A percentile compares a stretch with the other conserved stretches of the same genome.
Evolutionary conservation across 257 asterid species (phyloP).

Genomic region (Thymus mandschuricus): DNA sequence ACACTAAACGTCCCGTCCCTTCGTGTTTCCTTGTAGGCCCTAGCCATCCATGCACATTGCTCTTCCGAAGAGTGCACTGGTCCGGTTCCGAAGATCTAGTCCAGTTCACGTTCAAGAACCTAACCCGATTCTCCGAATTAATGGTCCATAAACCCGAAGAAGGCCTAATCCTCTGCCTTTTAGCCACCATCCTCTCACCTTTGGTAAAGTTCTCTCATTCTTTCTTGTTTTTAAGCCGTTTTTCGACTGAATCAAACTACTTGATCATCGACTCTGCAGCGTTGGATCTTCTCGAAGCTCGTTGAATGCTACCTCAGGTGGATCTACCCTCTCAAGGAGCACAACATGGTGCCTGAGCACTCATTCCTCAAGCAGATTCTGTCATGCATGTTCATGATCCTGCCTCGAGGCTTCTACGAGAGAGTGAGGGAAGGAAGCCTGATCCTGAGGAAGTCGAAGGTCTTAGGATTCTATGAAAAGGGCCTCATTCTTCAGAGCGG

Average conservation of each 20-base stretch:
- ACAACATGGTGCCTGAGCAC: slow-evolving; percentile 53
- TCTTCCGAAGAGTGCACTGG: slow-evolving; percentile 59
- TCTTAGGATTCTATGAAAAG: slow-evolving; percentile 37
- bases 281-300: slow-evolving; percentile 50
- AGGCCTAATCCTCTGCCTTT: slow-evolving; percentile 47
- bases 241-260: not conserved
- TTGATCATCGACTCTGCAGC: slow-evolving; percentile 35
- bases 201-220: slow-evolving; percentile 38
- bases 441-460: slow-evolving; percentile 38
- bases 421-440: slow-evolving; percentile 56
- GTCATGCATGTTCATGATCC: slow-evolving; percentile 57
- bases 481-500: slow-evolving; percentile 39
- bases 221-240: no score
- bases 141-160: slow-evolving; percentile 62
- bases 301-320: slow-evolving; percentile 57
- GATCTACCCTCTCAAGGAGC: slow-evolving; percentile 56
- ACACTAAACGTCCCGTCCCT: not conserved
- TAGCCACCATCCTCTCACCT: slow-evolving; percentile 59
- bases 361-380: slow-evolving; percentile 49
- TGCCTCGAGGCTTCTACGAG: slow-evolving; percentile 53
- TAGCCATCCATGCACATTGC: slow-evolving; percentile 53
- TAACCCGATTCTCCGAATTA: slow-evolving; percentile 61
- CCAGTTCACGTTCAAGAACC: slow-evolving; percentile 37
- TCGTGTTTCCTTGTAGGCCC: slow-evolving; percentile 40
- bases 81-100: slow-evolving; percentile 43